phyloP scores from a whole-genome alignment of 371 early-diverging fungal genomes.

The Actinomortierella wolfii region DNA sequence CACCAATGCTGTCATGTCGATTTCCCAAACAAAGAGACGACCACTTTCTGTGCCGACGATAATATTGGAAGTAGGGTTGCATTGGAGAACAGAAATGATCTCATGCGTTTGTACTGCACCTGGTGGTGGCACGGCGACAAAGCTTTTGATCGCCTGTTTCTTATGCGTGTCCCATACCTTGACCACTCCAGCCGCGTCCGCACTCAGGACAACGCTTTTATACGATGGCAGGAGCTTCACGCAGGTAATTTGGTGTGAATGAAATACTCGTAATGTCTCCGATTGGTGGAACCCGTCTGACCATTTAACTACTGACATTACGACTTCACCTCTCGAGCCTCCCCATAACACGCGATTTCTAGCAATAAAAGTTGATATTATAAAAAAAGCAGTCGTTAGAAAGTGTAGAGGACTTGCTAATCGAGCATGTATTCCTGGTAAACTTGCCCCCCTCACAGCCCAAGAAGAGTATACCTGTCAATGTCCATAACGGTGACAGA shows the following conservation, averaged over 20 bases:
- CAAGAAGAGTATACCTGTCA: slow-evolving; percentile 44
- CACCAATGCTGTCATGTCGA: slow-evolving; percentile 10
- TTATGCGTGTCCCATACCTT: slow-evolving; percentile 29
- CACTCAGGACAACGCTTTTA: slow-evolving; percentile 27
- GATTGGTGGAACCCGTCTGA: slow-evolving; percentile 23
- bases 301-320: slow-evolving; percentile 13
- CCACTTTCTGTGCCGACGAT: slow-evolving; percentile 34
- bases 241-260: slow-evolving; percentile 23
- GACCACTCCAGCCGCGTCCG: slow-evolving; percentile 32
- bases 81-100: no score
- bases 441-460: no score
- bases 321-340: slow-evolving; percentile 26
- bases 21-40: slow-evolving; percentile 33
- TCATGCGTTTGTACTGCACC: no score
- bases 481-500: slow-evolving; percentile 25
- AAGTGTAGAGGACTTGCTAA: not conserved
- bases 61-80: slow-evolving; percentile 12
- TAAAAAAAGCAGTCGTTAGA: not conserved
- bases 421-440: no score
- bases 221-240: slow-evolving; percentile 22
- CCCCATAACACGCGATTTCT: slow-evolving; percentile 43
- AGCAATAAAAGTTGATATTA: not conserved
- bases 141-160: no score
- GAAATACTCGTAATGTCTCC: slow-evolving; percentile 30
- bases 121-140: no score